Conservation (phyloP, 2,329 filamentous ascomycete genomes). For the Drechslerella coelobrocha region DNA sequence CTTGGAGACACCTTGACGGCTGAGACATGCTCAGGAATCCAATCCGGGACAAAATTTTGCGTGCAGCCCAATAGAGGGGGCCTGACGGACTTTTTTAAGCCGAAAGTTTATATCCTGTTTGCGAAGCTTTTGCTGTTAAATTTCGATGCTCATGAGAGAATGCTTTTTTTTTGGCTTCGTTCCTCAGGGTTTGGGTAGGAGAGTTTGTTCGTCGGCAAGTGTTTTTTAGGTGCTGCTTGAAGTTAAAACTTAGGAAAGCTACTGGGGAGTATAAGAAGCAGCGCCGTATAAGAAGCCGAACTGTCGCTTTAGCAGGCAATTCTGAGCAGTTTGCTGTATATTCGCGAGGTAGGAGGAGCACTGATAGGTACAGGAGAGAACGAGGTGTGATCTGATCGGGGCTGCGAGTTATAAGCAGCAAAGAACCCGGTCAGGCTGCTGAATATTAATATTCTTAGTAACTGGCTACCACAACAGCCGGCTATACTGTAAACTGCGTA, state of each 20-base stretch:
- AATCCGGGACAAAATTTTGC: neutral
- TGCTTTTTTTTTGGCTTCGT: no score
- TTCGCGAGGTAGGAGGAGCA: no score
- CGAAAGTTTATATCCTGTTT: neutral
- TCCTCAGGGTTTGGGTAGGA: no score
- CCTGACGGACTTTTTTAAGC: neutral
- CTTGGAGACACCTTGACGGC: slow-evolving; percentile 49
- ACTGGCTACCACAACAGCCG: neutral
- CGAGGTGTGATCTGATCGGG: neutral
- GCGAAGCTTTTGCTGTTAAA: neutral
- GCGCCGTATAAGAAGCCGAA: no score
- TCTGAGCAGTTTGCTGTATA: no score
- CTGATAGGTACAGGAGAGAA: neutral
- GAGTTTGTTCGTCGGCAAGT: no score
- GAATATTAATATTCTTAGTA: slow-evolving; percentile 2
- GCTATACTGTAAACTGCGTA: neutral
- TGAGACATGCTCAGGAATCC: slow-evolving; percentile 31
- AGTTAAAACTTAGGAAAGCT: no score
- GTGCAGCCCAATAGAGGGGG: neutral
- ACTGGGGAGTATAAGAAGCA: no score
- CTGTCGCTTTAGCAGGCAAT: no score
- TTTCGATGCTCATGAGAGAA: no score
- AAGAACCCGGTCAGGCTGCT: slow-evolving; percentile 3
- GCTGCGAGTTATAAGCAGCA: neutral
- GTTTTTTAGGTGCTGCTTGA: no score